phyloP scores from a whole-genome alignment of 129 eudicot species.

The Helianthus tuberosus region DNA sequence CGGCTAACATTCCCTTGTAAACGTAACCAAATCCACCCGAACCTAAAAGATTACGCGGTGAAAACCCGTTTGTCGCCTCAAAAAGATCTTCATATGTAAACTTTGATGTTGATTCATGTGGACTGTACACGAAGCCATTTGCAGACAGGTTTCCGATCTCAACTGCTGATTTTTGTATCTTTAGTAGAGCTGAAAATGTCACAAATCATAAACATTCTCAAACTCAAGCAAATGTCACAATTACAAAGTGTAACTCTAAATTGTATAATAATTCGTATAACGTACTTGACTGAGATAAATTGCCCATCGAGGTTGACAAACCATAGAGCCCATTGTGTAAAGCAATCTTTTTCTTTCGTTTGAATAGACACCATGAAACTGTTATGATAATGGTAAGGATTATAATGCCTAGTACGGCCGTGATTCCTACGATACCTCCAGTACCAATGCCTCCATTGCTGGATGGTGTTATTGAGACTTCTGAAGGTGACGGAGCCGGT shows the following conservation, averaged over 20 bases:
- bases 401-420: constrained; percentile 43
- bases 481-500: constrained; percentile 41
- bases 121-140: constrained; percentile 35
- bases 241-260: neutral
- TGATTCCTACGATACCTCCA: constrained; percentile 48
- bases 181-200: constrained; percentile 55
- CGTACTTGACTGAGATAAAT: constrained; percentile 64
- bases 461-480: constrained; percentile 40
- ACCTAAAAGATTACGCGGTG: constrained; percentile 68
- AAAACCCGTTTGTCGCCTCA: constrained; percentile 72
- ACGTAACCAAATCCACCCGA: constrained; percentile 95
- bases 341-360: constrained; percentile 46
- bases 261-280: neutral
- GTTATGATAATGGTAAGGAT: constrained; percentile 42
- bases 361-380: constrained; percentile 40
- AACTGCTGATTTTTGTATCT: constrained; percentile 36
- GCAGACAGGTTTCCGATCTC: constrained; percentile 34
- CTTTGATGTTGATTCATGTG: constrained; percentile 51
- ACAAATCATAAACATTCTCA: constrained; percentile 24
- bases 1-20: constrained; percentile 63
- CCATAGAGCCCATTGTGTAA: constrained; percentile 29
- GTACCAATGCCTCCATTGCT: constrained; percentile 48
- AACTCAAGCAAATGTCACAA: neutral
- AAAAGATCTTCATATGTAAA: constrained; percentile 59
- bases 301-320: constrained; percentile 46